Evolutionary conservation across 1,139 yeast species (phyloP).

Genomic region (Geotrichum siamense): DNA sequence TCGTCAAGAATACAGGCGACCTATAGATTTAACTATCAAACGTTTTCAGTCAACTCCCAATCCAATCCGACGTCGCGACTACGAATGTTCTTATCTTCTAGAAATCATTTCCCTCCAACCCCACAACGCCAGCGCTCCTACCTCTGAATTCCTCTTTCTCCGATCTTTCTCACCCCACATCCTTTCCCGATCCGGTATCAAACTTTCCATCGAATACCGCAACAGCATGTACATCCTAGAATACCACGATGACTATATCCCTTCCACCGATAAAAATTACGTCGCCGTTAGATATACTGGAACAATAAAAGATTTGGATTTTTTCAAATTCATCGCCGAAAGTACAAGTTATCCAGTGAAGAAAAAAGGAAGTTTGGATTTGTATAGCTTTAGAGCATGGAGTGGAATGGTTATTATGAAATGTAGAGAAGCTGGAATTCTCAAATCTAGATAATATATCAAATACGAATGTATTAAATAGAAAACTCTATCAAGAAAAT

Average conservation of each 20-base stretch:
- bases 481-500: too few species aligned
- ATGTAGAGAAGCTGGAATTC: constrained; percentile 1
- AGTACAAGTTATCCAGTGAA: background rate
- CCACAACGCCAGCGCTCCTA: background rate
- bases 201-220: background rate
- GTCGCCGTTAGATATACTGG: background rate
- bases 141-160: background rate
- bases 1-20: background rate
- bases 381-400: background rate
- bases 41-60: background rate
- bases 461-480: too few species aligned
- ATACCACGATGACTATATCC: background rate
- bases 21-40: background rate
- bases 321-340: background rate
- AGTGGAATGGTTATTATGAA: background rate
- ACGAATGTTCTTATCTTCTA: background rate
- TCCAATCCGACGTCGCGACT: background rate
- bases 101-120: background rate
- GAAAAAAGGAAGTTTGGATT: background rate
- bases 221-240: background rate
- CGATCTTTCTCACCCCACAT: background rate
- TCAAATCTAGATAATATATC: too few species aligned
- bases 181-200: background rate
- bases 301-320: background rate
- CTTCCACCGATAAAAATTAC: background rate